Base-by-base conservation (phyloP, 2,329 filamentous ascomycete genomes). In the Pyrenophora tritici-repentis region DNA sequence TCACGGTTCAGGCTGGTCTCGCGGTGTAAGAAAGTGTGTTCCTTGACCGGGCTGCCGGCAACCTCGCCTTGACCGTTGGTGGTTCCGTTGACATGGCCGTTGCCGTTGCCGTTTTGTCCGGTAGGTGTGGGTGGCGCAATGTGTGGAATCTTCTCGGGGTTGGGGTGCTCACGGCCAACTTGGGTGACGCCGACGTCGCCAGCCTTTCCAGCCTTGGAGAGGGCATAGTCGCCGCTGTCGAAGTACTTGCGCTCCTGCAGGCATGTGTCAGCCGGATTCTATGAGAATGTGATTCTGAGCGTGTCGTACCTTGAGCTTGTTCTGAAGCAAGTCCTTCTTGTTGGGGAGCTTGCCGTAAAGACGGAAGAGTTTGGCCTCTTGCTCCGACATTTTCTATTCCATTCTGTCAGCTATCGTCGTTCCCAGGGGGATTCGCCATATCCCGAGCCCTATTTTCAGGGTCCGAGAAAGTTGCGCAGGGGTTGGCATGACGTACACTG, bases 331-430 rank as follows among this genome's bases (percentile, higher is more conserved):
- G 76, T 97, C 93, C 75, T 92, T 95, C 76, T 94, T 94, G 76
- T 89, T 96, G 60, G 94, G 94, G 55, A 97, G 87, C 79, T 97
- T 97, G 78, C 94, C 94, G 77, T 99, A 99, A 61, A 97, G 87
- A 62, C 92, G 89, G 83, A 97, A 94, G 71, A 97, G 87, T 59
- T 90, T 90, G 78, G 97, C 92, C 82, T 99, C 94, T 70, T 99
- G 94, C 56, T 92, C 88, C 47, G 89, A 89, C 77, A 99, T 84
- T 63, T 90, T 89, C 94, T 97, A 74, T 50, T 36, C 35, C 44
- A 35, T 47, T 22, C 33, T 61, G 62, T 71, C 55, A 70, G 65
- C 51, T 14, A 1, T 33, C 22, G 41, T 24, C 24, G 16, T 42
- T 24, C 26, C 29, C 32, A 20, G 17, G 42, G 35, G 31, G 24